Evolutionary conservation across 139 green algal genomes (phyloP), one percentile per base, ranked within the genome.

Genomic region (Pseudopediastrum boryanum): DNA sequence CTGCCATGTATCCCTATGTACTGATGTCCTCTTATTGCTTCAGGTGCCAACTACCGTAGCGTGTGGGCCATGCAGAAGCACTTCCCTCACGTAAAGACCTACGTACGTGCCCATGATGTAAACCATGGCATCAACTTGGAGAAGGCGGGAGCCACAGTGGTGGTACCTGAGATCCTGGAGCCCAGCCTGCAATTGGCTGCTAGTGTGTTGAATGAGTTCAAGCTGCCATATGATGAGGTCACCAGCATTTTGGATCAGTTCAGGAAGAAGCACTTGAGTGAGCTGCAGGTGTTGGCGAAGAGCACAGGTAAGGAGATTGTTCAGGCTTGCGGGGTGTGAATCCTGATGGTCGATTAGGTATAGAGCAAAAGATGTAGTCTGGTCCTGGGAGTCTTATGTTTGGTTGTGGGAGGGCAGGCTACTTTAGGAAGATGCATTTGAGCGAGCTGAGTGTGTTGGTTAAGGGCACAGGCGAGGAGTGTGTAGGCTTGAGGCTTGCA

Each of bases 121-220:
- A 90, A 93, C 38, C 92, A 98, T 67, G 96, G 93, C 29, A 70
- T 98, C 31, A 97, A 94, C 78, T 87, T 99, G n/a, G 97, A 99
- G 87, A 96, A 95, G 83, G 95, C 95, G 0, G 95, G 95, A 38
- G 95, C 95, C 41, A 97, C 91, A 38, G 96, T 94, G 8, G 96
- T 99, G 70, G 95, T 99, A 39, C 97, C 97, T 5, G 97, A 99
- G 88, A 98, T 92, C 7, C 85, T 99, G 54, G 97, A 99, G 87
- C 97, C 97, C 0, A 92, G 81, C 27, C 89, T 99, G 80, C 96
- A 98, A 89, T 90, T 99, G 71, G 94, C 94, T 9, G 93, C 95
- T 2, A 94, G 94, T 4, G 91, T 98, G 70, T 88, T 99, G 62
- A 85, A 68, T 16, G 79, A 97, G 84, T 85, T 99, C 44, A 86